Conservation (phyloP, 192 early-diverging fungal genomes). For the Coemansia sp. region DNA sequence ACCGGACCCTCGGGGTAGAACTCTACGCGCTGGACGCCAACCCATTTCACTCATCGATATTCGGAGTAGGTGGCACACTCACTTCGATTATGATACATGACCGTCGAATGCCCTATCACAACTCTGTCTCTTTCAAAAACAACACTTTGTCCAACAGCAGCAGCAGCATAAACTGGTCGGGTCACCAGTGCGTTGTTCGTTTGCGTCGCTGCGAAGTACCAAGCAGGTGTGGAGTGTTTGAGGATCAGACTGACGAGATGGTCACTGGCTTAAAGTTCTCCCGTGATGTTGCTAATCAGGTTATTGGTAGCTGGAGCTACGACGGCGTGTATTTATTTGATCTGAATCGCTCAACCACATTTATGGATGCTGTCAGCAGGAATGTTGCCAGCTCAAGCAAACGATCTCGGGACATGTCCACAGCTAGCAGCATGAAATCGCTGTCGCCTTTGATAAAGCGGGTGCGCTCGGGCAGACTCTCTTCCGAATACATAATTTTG, state of each 20-base stretch:
- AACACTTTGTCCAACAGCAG: not conserved
- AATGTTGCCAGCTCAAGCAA: not conserved
- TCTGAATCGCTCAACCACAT: conserved; percentile 30
- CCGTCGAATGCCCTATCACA: conserved; percentile 36
- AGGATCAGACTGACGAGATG: conserved; percentile 14
- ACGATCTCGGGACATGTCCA: not conserved
- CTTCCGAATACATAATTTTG: too few species aligned
- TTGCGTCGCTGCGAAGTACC: conserved; percentile 9
- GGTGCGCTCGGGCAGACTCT: conserved; percentile 3
- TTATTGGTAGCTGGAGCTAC: conserved; percentile 60
- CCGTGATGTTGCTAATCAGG: conserved; percentile 23
- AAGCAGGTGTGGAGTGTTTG: conserved; percentile 6
- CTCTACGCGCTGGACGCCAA: conserved; percentile 54
- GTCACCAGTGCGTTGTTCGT: conserved; percentile 36
- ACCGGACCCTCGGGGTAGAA: conserved; percentile 40
- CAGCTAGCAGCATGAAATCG: not conserved
- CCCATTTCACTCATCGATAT: conserved; percentile 43
- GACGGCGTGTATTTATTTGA: conserved; percentile 58
- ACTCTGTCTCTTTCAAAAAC: not conserved
- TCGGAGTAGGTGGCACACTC: conserved; percentile 59
- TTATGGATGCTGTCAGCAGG: conserved; percentile 7
- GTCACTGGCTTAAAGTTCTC: conserved; percentile 50
- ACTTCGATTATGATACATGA: conserved; percentile 51
- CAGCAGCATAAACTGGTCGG: conserved; percentile 14
- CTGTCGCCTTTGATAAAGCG: conserved; percentile 13